Evolutionary conservation across 2,329 filamentous ascomycete genomes (phyloP), one percentile per base, ranked within the genome.

Genomic region (Alternaria gansuensis): DNA sequence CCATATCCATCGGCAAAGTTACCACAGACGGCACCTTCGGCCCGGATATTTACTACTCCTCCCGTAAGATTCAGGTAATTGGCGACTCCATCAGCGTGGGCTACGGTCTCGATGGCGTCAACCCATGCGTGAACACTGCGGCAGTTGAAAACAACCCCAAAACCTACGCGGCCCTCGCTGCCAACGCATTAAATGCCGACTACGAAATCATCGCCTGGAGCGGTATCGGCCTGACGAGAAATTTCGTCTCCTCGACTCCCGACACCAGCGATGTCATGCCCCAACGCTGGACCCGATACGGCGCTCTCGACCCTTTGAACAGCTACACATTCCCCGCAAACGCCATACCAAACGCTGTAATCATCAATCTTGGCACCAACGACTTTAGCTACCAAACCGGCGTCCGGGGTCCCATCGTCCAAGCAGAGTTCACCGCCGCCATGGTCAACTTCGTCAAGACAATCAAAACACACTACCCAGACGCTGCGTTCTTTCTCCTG

Each of bases 41-140:
- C 13, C 34, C 62, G 4, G 62, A 66, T 14, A 46, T 59, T n/a
- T n/a, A n/a, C 7, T 59, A 57, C 1, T 69, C 72, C 3, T 66
- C 64, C 9, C 77, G 76, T 24, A 76, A 76, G 56, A 81, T 82
- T 39, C 79, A 82, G 60, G 66, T 81, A 44, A 79, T 82, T 28
- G 80, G 80, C 8, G 80, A 82, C 66, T 81, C 79, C 24, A 82
- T 82, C 61, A 78, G 72, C 2, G 80, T 80, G 4, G 80, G 79
- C 3, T 82, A 82, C 58, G 80, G 80, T 2, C 73, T 81, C 13
- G 79, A 80, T 53, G 80, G 78, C 39, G 66, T 68, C 5, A 61
- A 73, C 17, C 79, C 80, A 9, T 82, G 80, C 63, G 68, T 68
- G 3, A 78, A 82, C 68, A 73, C 70, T 2, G 78, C 80, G 3